Conservation (phyloP, 345 rosid genomes). For the Hevea brasiliensis region DNA sequence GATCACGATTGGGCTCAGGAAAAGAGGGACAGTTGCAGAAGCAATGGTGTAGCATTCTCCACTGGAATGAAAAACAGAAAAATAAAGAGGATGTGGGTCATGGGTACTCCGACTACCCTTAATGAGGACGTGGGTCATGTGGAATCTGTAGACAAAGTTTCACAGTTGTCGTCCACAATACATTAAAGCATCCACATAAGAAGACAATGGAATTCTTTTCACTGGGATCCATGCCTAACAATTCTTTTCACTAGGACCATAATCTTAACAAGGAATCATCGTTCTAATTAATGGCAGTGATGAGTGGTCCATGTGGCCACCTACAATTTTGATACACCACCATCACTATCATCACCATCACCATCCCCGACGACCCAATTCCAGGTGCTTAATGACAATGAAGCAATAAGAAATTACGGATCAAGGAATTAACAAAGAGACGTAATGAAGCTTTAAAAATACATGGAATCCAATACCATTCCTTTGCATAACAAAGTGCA, state of each 20-base stretch:
- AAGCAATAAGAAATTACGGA: neutral
- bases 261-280: neutral
- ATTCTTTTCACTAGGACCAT: neutral
- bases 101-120: neutral
- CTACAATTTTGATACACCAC: neutral
- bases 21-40: neutral
- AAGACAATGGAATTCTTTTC: conserved; percentile 28
- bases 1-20: too few relatives aligned
- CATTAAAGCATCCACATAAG: neutral
- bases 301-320: neutral
- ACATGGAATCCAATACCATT: conserved; percentile 19
- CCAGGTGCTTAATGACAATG: neutral
- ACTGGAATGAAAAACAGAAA: neutral
- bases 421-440: conserved; percentile 8
- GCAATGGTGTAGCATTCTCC: neutral
- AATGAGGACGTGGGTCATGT: neutral
- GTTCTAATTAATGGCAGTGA: too few relatives aligned
- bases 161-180: neutral
- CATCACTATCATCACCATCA: neutral
- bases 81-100: conserved; percentile 4
- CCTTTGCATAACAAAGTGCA: neutral
- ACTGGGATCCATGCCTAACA: neutral
- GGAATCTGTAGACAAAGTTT: neutral
- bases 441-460: neutral
- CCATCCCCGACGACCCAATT: neutral